Percentiles rank a stretch among this genome's conserved stretches.
Conservation (phyloP, 345 rosid genomes). For the Ceriops zippeliana region DNA sequence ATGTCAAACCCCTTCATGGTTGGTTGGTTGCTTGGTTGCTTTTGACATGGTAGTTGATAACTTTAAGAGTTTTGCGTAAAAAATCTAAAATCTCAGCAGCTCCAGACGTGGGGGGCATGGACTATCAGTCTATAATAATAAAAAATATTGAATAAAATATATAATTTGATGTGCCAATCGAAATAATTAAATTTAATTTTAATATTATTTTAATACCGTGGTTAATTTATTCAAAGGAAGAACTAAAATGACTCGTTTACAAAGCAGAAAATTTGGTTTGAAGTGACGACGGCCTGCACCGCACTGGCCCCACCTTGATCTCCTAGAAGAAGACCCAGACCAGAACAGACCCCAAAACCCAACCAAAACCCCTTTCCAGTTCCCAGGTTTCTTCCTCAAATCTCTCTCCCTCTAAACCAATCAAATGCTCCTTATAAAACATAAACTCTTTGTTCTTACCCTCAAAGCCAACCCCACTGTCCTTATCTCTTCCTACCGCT, state of each 20-base stretch:
- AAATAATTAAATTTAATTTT: too few relatives aligned
- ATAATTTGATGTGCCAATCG: too few relatives aligned
- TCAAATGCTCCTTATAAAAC: conserved; percentile 58
- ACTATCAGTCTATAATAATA: too few relatives aligned
- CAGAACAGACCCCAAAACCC: not conserved
- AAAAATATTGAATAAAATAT: too few relatives aligned
- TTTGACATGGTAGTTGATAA: not conserved
- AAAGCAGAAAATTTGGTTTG: too few relatives aligned
- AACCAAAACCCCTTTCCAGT: not conserved
- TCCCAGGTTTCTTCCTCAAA: not conserved
- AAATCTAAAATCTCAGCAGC: too few relatives aligned
- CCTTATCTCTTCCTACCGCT: conserved; percentile 28
- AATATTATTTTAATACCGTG: too few relatives aligned
- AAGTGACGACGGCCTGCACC: too few relatives aligned
- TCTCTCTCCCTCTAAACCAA: conserved; percentile 3
- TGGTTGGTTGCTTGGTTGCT: conserved; percentile 11
- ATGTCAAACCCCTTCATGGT: conserved; percentile 55
- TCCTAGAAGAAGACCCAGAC: not conserved
- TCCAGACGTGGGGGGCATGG: too few relatives aligned
- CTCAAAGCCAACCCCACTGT: conserved; percentile 33
- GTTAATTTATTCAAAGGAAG: too few relatives aligned
- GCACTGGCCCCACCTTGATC: not conserved
- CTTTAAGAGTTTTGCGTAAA: too few relatives aligned
- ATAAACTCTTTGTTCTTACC: conserved; percentile 38
- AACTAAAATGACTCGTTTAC: too few relatives aligned